Evolutionary conservation across 2,329 filamentous ascomycete species (phyloP), one percentile per base, ranked within the genome.

Genomic region (Aspergillus awamori): DNA sequence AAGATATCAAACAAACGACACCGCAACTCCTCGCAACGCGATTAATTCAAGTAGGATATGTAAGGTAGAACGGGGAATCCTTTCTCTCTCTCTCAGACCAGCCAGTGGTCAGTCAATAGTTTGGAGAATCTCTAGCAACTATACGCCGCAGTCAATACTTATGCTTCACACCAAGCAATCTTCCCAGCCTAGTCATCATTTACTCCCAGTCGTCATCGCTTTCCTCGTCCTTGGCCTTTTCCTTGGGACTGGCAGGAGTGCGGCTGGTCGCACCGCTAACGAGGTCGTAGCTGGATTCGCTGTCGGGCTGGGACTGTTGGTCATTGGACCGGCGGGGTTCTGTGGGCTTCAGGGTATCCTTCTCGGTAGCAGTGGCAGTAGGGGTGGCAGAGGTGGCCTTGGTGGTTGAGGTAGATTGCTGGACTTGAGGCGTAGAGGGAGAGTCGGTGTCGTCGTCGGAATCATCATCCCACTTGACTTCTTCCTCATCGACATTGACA

Each of bases 271-370:
- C 86, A 53, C 90, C 91, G 55, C 90, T 93, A 49, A 99, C 92
- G 36, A 99, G 84, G 75, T 99, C 95, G 76, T 99, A 99, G 79
- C 93, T 97, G 17, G 92, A 92, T 70, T 99, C 95, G 74, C 94
- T 97, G 70, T 95, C 95, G 7, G 93, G 88, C 68, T 95, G 91
- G 26, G 91, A 96, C 75, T 94, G 93, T 75, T 93, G 90, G 72
- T 97, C 93, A 70, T 96, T 90, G 26, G 93, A 96, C 41, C 81
- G 79, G 57, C 91, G 88, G 17, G 87, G 81, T 68, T 90, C 86
- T 30, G 80, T 78, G 26, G 88, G 83, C 76, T 92, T 92, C 52
- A 87, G 80, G 71, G 76, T 65, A 74, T 82, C 74, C 38, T 77
- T 73, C 43, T 75, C 70, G 41, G 66, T 59, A 30, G 71, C 61